These are phyloP conservation scores for Lachnellula hyalina DNA, from an alignment of 2,329 filamentous ascomycete genomes.

Conservation along the genomic window DNA sequence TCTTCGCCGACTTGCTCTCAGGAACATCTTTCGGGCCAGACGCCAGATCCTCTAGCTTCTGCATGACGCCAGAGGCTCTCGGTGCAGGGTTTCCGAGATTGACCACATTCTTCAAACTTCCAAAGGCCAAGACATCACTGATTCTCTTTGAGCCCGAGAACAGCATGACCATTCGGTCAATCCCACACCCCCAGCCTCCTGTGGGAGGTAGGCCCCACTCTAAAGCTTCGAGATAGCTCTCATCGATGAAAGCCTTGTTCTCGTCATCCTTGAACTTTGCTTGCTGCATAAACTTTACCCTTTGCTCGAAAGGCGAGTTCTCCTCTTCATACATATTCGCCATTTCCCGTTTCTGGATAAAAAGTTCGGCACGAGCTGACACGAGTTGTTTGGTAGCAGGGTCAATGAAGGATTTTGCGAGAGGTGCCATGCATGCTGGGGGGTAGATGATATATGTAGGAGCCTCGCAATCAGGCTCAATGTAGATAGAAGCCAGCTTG, in stretches of 20 bases:
- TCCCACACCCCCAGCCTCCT: conserved; percentile 91
- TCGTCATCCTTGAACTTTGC: conserved; percentile 35
- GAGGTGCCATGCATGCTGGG: conserved; percentile 82
- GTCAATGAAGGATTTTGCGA: conserved; percentile 81
- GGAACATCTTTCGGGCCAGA: neutral
- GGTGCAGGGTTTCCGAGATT: conserved; percentile 33
- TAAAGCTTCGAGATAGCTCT: conserved; percentile 77
- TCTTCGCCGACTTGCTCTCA: neutral
- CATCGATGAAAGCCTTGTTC: conserved; percentile 36
- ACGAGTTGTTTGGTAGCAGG: conserved; percentile 66
- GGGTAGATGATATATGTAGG: conserved; percentile 88
- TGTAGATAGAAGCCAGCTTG: conserved; percentile 65
- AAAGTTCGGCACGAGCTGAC: conserved; percentile 79
- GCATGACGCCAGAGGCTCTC: neutral
- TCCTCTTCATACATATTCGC: conserved; percentile 99
- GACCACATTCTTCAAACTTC: conserved; percentile 68
- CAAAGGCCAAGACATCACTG: conserved; percentile 82
- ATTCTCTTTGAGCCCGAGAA: conserved; percentile 76
- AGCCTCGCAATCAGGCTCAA: conserved; percentile 68
- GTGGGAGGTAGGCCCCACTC: conserved; percentile 93
- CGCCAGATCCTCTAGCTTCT: neutral
- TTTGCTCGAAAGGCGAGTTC: conserved; percentile 83
- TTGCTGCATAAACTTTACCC: conserved; percentile 70
- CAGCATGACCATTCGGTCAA: conserved; percentile 89
- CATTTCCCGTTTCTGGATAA: conserved; percentile 73